phyloP scores from a whole-genome alignment of 2,329 filamentous ascomycete species.

The Botrytis deweyae region DNA sequence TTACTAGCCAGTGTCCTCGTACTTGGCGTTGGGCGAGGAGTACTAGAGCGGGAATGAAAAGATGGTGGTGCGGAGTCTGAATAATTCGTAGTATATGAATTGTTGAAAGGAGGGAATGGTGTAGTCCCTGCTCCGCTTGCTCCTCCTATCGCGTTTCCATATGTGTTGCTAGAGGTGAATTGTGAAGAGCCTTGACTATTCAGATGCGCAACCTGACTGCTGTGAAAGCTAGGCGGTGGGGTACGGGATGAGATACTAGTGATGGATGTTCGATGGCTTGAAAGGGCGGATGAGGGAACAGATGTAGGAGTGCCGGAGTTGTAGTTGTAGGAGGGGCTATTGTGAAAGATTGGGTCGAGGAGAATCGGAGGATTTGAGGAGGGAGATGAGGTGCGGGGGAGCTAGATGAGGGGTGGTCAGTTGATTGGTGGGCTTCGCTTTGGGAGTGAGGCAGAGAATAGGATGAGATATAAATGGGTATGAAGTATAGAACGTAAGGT shows the following conservation, averaged over 20 bases:
- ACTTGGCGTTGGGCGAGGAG: constrained; percentile 25
- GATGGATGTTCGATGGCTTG: constrained; percentile 17
- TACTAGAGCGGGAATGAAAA: constrained; percentile 19
- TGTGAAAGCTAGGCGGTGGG: constrained; percentile 27
- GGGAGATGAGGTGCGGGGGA: constrained; percentile 31
- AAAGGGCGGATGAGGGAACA: constrained; percentile 26
- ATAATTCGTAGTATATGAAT: constrained; percentile 26
- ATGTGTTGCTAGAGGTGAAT: not conserved
- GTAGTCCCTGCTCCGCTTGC: not conserved
- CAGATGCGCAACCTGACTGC: constrained; percentile 26
- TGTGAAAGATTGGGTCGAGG: constrained; percentile 30
- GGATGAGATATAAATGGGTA: not conserved
- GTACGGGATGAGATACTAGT: constrained; percentile 10
- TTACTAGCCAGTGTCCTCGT: constrained; percentile 23
- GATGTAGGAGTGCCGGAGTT: constrained; percentile 32
- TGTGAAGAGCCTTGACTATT: not conserved
- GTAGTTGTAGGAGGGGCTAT: constrained; percentile 28
- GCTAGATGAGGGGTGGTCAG: constrained; percentile 22
- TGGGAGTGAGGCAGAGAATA: too few relatives aligned
- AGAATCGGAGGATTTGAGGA: constrained; percentile 29
- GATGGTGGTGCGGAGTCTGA: constrained; percentile 22
- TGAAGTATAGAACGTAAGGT: too few relatives aligned
- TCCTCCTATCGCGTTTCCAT: not conserved
- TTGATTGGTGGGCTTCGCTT: not conserved
- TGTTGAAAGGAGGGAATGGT: constrained; percentile 25